These are phyloP conservation scores for Pelargonium myrrhifolium DNA, from an alignment of 441 rosid species.

Conservation along the genomic window DNA sequence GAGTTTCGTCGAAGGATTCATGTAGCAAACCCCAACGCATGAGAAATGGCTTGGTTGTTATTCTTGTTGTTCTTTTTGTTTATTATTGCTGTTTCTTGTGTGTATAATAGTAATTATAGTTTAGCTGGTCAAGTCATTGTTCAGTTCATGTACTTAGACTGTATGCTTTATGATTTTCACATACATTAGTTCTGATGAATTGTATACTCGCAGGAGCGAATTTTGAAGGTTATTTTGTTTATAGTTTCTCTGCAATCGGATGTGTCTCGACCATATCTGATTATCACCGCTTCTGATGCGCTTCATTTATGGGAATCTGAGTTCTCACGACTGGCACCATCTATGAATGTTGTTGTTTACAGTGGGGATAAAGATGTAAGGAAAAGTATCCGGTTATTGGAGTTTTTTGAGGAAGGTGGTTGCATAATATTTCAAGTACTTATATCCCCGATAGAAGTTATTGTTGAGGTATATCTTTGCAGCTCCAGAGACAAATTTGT, in stretches of 20 bases:
- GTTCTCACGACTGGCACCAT: slow-evolving; percentile 35
- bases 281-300: slow-evolving; percentile 36
- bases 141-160: no score
- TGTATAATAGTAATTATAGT: no score
- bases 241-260: slow-evolving; percentile 29
- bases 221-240: slow-evolving; percentile 36
- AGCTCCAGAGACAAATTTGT: background rate
- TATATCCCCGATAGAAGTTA: slow-evolving; percentile 40
- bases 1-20: no score
- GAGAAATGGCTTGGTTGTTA: no score
- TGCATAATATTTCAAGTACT: slow-evolving; percentile 44
- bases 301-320: slow-evolving; percentile 48
- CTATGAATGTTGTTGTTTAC: slow-evolving; percentile 38
- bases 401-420: slow-evolving; percentile 36
- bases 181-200: background rate
- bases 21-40: no score
- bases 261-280: slow-evolving; percentile 37
- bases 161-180: no score
- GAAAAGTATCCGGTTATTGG: slow-evolving; percentile 32
- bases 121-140: no score
- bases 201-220: slow-evolving; percentile 40
- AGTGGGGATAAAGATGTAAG: slow-evolving; percentile 35
- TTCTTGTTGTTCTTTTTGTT: background rate
- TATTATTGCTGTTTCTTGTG: background rate
- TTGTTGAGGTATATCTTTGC: slow-evolving; percentile 42